phyloP scores from a whole-genome alignment of 495 filamentous ascomycete species.

The Filosporella fistucella region DNA sequence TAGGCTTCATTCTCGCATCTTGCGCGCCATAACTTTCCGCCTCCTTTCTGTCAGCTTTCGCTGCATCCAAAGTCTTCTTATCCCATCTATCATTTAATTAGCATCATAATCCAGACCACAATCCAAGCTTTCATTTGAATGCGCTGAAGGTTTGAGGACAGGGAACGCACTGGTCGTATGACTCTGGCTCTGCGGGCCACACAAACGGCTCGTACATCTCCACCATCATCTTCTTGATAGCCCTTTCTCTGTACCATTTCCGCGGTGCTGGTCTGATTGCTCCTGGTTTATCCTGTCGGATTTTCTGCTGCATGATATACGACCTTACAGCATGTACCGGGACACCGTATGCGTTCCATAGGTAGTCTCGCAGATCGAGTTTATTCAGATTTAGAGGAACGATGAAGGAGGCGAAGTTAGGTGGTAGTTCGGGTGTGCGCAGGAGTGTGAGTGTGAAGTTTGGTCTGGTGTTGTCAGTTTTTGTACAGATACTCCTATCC shows the following conservation, averaged over 20 bases:
- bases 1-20: constrained; percentile 27
- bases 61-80: constrained; percentile 36
- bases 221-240: constrained; percentile 86
- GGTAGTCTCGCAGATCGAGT: constrained; percentile 86
- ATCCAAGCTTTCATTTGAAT: neutral
- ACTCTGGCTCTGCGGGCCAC: constrained; percentile 65
- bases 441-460: constrained; percentile 73
- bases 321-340: constrained; percentile 65
- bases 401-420: constrained; percentile 76
- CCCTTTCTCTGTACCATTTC: constrained; percentile 51
- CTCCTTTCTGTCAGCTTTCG: constrained; percentile 30
- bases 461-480: constrained; percentile 49
- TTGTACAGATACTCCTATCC: too few species aligned
- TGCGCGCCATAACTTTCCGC: constrained; percentile 21
- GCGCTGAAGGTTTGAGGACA: neutral
- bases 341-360: constrained; percentile 70
- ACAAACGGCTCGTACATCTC: constrained; percentile 80
- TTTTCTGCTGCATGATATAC: constrained; percentile 66
- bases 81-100: constrained; percentile 42
- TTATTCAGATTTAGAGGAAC: constrained; percentile 89
- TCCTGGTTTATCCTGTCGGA: constrained; percentile 42
- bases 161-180: constrained; percentile 49
- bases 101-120: constrained; percentile 9
- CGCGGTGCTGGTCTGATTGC: constrained; percentile 33
- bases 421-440: constrained; percentile 63